Conservation (phyloP, 768 basidiomycete species). For the Suillus cothurnatus region DNA sequence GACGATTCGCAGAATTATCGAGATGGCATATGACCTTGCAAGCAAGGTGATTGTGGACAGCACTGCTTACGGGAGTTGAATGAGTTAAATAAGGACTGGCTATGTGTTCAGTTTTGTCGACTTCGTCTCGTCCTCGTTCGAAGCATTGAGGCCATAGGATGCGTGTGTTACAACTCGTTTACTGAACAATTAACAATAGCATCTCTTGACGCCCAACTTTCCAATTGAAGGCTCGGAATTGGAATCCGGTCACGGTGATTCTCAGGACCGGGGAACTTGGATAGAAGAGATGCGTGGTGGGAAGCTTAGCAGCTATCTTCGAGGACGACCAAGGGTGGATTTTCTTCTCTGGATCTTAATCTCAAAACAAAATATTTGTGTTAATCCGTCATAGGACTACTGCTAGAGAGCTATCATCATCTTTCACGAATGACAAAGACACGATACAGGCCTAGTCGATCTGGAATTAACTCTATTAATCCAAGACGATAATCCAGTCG, state of each 20-base stretch:
- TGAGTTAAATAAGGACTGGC: slow-evolving; percentile 1
- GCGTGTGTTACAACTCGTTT: neutral
- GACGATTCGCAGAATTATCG: no score
- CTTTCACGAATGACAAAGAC: neutral
- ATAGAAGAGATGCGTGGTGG: neutral
- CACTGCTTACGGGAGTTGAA: neutral
- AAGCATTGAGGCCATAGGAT: neutral
- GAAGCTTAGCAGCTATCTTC: neutral
- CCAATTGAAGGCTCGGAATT: neutral
- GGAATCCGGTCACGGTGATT: neutral
- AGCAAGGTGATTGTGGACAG: no score
- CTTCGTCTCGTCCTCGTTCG: neutral
- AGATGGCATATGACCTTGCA: no score
- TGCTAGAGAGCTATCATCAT: neutral
- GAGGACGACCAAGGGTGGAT: neutral
- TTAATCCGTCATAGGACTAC: neutral
- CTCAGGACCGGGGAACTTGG: neutral
- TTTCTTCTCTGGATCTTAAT: slow-evolving; percentile 9
- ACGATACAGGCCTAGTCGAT: neutral
- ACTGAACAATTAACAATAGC: neutral
- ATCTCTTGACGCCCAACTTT: neutral
- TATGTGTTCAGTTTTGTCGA: neutral
- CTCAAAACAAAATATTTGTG: neutral
- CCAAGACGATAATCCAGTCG: neutral
- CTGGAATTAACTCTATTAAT: neutral